Conservation (phyloP, 306 rosid genomes). For the Elaeagnus macrophylla region DNA sequence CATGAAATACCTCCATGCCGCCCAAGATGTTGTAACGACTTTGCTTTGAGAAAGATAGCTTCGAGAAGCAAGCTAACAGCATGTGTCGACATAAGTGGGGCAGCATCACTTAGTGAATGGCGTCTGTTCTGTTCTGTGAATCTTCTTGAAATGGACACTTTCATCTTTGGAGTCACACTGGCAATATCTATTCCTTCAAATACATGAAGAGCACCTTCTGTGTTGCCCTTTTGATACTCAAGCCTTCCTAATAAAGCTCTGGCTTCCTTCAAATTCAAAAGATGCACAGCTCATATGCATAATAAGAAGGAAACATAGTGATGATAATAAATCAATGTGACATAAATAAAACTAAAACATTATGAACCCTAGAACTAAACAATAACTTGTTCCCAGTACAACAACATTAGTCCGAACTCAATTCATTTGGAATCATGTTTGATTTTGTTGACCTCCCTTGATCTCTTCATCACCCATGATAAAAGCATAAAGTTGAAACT, state of each 20-base stretch:
- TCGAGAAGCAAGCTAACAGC: conserved; percentile 86
- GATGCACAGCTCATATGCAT: conserved; percentile 15
- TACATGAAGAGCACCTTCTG: conserved; percentile 85
- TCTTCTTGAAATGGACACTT: conserved; percentile 54
- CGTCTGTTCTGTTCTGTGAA: conserved; percentile 45
- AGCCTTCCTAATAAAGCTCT: conserved; percentile 92
- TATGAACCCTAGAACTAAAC: too few relatives aligned
- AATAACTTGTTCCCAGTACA: too few relatives aligned
- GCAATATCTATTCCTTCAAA: conserved; percentile 88
- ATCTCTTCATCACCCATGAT: too few relatives aligned
- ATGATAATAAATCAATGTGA: not conserved
- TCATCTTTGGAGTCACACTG: conserved; percentile 62
- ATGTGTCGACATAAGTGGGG: conserved; percentile 72
- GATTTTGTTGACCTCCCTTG: too few relatives aligned
- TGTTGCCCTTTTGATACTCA: conserved; percentile 81
- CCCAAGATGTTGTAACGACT: conserved; percentile 66
- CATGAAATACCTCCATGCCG: conserved; percentile 62
- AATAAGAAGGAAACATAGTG: not conserved
- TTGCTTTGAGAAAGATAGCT: conserved; percentile 80
- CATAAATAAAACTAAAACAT: not conserved
- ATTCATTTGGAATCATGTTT: too few relatives aligned
- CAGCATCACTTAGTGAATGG: conserved; percentile 43
- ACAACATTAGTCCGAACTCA: too few relatives aligned
- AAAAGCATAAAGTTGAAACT: too few relatives aligned
- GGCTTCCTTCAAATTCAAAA: conserved; percentile 57